Percentiles rank a stretch among this genome's conserved stretches.
Evolutionary conservation across 1,139 yeast genomes (phyloP).

Genomic region (Suhomyces terraborum): DNA sequence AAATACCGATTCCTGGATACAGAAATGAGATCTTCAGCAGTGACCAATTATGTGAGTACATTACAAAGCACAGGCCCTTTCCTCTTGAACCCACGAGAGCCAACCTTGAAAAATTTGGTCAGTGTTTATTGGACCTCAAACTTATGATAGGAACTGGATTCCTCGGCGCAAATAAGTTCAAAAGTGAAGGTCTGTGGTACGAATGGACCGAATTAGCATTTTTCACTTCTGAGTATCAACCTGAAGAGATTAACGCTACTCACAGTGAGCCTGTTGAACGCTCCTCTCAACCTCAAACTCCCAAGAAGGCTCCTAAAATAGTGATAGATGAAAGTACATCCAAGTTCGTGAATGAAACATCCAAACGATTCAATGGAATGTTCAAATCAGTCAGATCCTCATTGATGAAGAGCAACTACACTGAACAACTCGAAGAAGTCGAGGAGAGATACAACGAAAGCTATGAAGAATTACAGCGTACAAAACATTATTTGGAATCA

Average conservation of each 20-base stretch:
- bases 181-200: constrained; percentile 50
- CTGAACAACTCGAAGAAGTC: constrained; percentile 31
- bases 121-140: constrained; percentile 39
- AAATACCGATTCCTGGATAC: constrained; percentile 46
- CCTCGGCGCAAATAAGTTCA: constrained; percentile 38
- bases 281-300: constrained; percentile 8
- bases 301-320: constrained; percentile 8
- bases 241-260: not conserved
- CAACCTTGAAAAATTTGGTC: constrained; percentile 48
- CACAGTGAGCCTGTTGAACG: not conserved
- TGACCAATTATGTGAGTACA: constrained; percentile 37
- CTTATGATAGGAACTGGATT: constrained; percentile 38
- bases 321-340: constrained; percentile 23
- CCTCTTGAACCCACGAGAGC: constrained; percentile 42
- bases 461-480: constrained; percentile 36
- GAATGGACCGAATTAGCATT: constrained; percentile 47
- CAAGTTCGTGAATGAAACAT: constrained; percentile 31
- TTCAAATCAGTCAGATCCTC: constrained; percentile 29
- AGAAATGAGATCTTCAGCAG: constrained; percentile 43
- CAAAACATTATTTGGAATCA: constrained; percentile 34
- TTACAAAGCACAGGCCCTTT: constrained; percentile 32
- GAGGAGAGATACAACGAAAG: constrained; percentile 37
- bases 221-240: constrained; percentile 22
- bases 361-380: constrained; percentile 34
- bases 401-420: constrained; percentile 34